A percentile compares a stretch with the other conserved stretches of the same genome.
Conservation (phyloP, 305 asterid genomes). For the Fraxinus paxiana region DNA sequence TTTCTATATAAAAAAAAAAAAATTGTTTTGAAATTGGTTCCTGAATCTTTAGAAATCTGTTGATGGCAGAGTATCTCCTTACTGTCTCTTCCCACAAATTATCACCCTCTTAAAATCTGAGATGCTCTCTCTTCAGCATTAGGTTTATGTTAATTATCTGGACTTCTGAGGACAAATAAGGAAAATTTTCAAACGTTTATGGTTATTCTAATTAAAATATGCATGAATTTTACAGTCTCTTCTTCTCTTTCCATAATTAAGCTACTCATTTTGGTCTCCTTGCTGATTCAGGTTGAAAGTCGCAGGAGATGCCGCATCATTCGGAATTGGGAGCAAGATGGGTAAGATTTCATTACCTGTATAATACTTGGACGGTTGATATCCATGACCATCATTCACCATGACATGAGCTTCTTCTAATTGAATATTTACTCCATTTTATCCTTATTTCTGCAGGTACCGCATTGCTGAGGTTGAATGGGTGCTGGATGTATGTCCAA, state of each 20-base stretch:
- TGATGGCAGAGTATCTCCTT: not conserved
- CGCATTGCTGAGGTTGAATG: slow-evolving; percentile 96
- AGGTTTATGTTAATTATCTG: not conserved
- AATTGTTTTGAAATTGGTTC: not conserved
- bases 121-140: slow-evolving; percentile 3
- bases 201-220: not conserved
- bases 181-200: not conserved
- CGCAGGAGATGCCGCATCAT: slow-evolving; percentile 78
- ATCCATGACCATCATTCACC: not conserved
- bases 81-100: not conserved
- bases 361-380: slow-evolving; percentile 5
- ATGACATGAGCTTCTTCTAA: slow-evolving; percentile 16
- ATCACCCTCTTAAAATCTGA: not conserved
- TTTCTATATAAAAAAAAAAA: not conserved
- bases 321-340: slow-evolving; percentile 91
- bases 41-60: not conserved
- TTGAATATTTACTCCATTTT: slow-evolving; percentile 17
- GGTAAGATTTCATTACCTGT: slow-evolving; percentile 45
- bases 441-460: slow-evolving; percentile 52
- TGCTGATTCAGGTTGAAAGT: slow-evolving; percentile 73
- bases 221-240: not conserved
- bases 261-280: slow-evolving; percentile 18
- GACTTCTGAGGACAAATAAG: not conserved
- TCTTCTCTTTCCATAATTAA: slow-evolving; percentile 4
- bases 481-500: slow-evolving; percentile 57